Base-by-base conservation (phyloP, 1,284 basidiomycete genomes). In the Meira nashicola region DNA sequence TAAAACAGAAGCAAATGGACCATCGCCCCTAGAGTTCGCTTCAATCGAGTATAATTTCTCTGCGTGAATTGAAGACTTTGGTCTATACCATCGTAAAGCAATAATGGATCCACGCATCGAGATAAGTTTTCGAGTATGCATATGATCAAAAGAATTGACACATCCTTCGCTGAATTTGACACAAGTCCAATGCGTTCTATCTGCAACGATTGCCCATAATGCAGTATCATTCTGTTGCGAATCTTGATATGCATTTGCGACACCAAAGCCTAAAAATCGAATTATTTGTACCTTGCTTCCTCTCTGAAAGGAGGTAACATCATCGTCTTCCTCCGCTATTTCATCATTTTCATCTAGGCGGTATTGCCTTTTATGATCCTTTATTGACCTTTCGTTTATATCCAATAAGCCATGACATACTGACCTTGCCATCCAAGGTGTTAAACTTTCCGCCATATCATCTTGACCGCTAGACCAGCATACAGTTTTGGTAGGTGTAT, bases 251-350 rank as follows among this genome's bases (percentile, higher is more conserved):
- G 5, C 46, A 25, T 21, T 15, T 17, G n/a, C 21, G 17, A 12
- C 21, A 8, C 46, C 12, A 23, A 25, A 48, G 21, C 17, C 21
- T 48, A 15, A 41, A 39, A 53, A 53, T 39, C 28, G 19, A 37
- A 53, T 17, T n/a, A 53, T 53, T 41, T 53, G 50, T 19, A 53
- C 50, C 28, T 53, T 53, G 17, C 39, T n/a, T 19, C 50, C 50
- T 41, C 37, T 53, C 5, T 21, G 46, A 25, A 48, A 48, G 21
- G 46, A 14, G 2, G 25, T 48, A 25, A 33, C 28, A 33, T 33
- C 28, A 33, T 33, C 28, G 8, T 33, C 8, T 33, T 33, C 28
- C 28, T 33, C 28, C 8, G 28, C 28, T 33, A 33, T 33, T 8
- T 33, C 28, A 33, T 33, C 28, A 8, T 33, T 8, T 4, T 48